Conservation (phyloP, 345 rosid genomes). For the Populus alba region DNA sequence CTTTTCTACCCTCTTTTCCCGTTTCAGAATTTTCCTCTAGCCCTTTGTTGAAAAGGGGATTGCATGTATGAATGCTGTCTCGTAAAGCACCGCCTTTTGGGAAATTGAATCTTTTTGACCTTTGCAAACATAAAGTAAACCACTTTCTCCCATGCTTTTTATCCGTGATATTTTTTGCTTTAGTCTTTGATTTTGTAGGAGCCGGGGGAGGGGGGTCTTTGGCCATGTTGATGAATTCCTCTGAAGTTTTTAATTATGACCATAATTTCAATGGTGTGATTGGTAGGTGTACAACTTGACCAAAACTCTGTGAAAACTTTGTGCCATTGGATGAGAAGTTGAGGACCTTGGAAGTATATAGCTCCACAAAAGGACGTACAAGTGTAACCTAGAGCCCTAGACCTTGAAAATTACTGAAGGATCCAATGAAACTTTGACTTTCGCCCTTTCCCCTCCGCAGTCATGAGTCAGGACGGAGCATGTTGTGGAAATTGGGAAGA, state of each 20-base stretch:
- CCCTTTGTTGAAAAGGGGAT: conserved; percentile 18
- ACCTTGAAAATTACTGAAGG: not conserved
- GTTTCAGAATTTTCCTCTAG: not conserved
- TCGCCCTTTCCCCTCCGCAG: not conserved
- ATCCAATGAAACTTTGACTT: not conserved
- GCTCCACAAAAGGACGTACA: not conserved
- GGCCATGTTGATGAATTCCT: conserved; percentile 19
- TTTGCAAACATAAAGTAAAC: conserved; percentile 34
- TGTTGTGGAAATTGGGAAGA: not conserved
- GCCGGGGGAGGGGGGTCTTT: not conserved
- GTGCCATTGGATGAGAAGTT: not conserved
- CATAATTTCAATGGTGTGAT: conserved; percentile 30
- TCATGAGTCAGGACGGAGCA: not conserved
- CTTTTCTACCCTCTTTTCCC: not conserved
- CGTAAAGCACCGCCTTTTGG: conserved; percentile 36
- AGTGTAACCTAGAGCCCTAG: not conserved
- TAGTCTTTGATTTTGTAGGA: conserved; percentile 4
- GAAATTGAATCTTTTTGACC: conserved; percentile 58
- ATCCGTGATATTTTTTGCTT: conserved; percentile 18
- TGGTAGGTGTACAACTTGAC: conserved; percentile 13
- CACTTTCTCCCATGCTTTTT: conserved; percentile 31
- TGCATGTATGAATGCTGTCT: conserved; percentile 28
- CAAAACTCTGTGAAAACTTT: not conserved
- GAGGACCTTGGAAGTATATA: not conserved
- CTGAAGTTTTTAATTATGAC: conserved; percentile 1